Percentiles rank a stretch among this genome's conserved stretches.
Evolutionary conservation across 805 yeast species (phyloP).

Genomic region (Candida chilensis): DNA sequence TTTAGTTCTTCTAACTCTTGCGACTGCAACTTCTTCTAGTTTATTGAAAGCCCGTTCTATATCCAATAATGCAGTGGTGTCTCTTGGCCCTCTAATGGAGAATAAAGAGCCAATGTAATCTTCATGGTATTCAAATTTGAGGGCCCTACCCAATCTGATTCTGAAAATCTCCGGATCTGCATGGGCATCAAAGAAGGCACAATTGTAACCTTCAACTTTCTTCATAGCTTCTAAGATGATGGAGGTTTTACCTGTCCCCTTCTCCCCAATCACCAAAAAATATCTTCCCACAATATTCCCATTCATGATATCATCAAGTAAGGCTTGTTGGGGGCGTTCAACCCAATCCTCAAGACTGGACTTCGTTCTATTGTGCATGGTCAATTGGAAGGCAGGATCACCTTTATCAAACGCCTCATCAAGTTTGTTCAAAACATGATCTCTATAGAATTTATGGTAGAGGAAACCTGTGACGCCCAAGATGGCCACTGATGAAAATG

Average conservation of each 20-base stretch:
- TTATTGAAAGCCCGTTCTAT: constrained; percentile 77
- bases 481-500: constrained; percentile 58
- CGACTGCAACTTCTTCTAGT: constrained; percentile 62
- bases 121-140: constrained; percentile 65
- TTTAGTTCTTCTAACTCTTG: constrained; percentile 26
- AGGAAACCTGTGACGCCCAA: constrained; percentile 65
- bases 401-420: constrained; percentile 57
- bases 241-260: constrained; percentile 81
- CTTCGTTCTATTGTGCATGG: constrained; percentile 39
- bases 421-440: constrained; percentile 56
- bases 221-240: constrained; percentile 64
- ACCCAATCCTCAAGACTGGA: constrained; percentile 48
- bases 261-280: constrained; percentile 69
- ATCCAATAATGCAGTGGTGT: constrained; percentile 72
- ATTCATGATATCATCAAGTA: constrained; percentile 53
- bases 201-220: constrained; percentile 51
- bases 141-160: constrained; percentile 65
- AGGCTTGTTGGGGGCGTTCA: constrained; percentile 55
- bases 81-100: constrained; percentile 77
- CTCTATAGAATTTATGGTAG: constrained; percentile 55
- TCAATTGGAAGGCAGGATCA: constrained; percentile 53
- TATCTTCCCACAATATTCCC: constrained; percentile 65
- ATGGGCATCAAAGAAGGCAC: constrained; percentile 72
- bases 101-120: constrained; percentile 79
- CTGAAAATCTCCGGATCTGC: constrained; percentile 81